Percentiles rank a stretch among this genome's conserved stretches.
phyloP scores from a whole-genome alignment of 1,284 basidiomycete species.

The Ganoderma sinense region DNA sequence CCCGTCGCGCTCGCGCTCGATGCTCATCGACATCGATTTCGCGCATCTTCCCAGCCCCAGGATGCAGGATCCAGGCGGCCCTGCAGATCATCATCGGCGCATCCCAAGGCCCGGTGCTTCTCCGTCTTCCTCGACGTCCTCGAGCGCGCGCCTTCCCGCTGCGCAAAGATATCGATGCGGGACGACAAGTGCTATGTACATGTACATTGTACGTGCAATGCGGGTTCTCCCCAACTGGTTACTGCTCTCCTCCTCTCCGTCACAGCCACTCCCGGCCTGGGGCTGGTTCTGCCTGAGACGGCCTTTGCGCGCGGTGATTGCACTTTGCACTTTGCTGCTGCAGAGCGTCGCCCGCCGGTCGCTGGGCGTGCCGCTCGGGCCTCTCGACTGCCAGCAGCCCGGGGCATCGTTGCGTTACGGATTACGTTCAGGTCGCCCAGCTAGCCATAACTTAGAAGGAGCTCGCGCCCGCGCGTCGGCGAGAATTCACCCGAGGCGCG shows the following conservation, averaged over 20 bases:
- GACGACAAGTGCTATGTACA: background rate
- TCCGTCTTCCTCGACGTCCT: background rate
- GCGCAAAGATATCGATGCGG: background rate
- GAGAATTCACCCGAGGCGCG: background rate
- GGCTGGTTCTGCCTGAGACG: background rate
- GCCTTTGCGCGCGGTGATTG: background rate
- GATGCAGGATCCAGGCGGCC: background rate
- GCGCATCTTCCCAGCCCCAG: background rate
- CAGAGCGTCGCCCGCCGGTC: background rate
- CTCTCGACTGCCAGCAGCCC: background rate
- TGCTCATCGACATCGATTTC: background rate
- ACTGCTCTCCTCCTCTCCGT: background rate
- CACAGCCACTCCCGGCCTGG: no score
- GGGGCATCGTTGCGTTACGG: no score
- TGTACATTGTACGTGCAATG: background rate
- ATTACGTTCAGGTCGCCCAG: background rate
- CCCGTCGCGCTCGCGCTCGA: no score
- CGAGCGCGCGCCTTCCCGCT: background rate
- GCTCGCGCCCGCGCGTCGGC: background rate
- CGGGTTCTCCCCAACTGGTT: background rate
- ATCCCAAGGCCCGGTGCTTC: background rate
- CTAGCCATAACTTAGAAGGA: background rate
- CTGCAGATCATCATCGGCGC: constrained; percentile 2
- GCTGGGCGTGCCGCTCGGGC: background rate
- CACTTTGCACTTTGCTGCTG: no score